These are phyloP conservation scores for Pseudonitzschia pungens DNA, from an alignment of 108 stramenopile genomes.

Conservation along the genomic window DNA sequence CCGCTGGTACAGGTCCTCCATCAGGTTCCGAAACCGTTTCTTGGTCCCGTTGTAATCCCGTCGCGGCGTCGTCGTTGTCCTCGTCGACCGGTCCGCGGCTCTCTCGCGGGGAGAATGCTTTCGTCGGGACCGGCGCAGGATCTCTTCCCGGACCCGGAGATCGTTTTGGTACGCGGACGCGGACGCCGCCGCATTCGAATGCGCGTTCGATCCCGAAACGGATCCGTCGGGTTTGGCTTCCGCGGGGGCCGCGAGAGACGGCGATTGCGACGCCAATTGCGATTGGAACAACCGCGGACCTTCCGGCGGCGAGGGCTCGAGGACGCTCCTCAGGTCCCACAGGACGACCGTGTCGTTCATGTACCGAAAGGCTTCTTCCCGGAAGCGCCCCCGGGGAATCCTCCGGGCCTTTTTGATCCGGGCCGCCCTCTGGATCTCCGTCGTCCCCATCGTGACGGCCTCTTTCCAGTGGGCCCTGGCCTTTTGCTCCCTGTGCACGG, in stretches of 20 bases:
- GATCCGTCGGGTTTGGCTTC: background rate
- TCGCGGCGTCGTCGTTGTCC: background rate
- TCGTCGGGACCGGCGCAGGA: slow-evolving; percentile 1
- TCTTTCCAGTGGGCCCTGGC: slow-evolving; percentile 29
- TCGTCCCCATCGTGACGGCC: slow-evolving; percentile 42
- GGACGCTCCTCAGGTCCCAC: slow-evolving; percentile 41
- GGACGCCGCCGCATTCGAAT: background rate
- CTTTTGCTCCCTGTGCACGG: slow-evolving; percentile 39
- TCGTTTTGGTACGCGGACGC: background rate
- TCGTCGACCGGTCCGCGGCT: background rate
- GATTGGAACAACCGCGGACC: background rate
- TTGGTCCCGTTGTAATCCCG: background rate
- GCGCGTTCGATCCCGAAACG: background rate
- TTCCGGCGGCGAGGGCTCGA: background rate
- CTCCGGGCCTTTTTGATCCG: slow-evolving; percentile 21
- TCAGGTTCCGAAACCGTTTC: background rate
- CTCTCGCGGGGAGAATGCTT: background rate
- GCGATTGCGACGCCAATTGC: background rate
- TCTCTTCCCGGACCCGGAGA: background rate
- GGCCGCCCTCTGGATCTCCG: slow-evolving; percentile 34
- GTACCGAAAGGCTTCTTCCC: slow-evolving; percentile 49
- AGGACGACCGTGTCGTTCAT: slow-evolving; percentile 56
- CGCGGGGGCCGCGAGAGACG: background rate
- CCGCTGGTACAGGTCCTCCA: slow-evolving; percentile 6
- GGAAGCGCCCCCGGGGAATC: slow-evolving; percentile 34